Evolutionary conservation across 768 basidiomycete species (phyloP).

Genomic region (Panellus pusillus): DNA sequence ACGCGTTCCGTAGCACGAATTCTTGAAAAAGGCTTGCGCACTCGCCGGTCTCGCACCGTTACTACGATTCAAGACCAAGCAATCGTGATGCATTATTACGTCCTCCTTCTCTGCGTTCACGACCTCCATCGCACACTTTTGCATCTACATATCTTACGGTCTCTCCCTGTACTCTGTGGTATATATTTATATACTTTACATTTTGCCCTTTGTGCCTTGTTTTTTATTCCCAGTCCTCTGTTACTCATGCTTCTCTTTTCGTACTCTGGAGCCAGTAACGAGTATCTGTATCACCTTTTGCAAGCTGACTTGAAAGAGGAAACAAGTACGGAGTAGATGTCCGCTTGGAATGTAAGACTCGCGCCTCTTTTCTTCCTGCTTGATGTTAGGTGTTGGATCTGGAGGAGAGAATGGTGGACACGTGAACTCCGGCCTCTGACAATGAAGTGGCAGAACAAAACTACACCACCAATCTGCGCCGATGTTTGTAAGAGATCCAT

Average conservation of each 20-base stretch:
- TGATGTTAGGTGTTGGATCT: too few relatives aligned
- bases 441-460: too few relatives aligned
- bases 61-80: conserved; percentile 76
- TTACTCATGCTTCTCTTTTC: conserved; percentile 6
- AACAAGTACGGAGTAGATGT: too few relatives aligned
- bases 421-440: too few relatives aligned
- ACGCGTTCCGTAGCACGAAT: conserved; percentile 72
- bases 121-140: background rate
- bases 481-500: too few relatives aligned
- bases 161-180: conserved; percentile 12
- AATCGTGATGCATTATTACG: conserved; percentile 35
- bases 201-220: conserved; percentile 4
- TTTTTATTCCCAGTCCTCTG: conserved; percentile 15
- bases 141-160: conserved; percentile 3
- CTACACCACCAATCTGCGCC: too few relatives aligned
- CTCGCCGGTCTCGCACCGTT: conserved; percentile 82
- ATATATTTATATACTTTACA: conserved; percentile 18
- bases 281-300: conserved; percentile 21
- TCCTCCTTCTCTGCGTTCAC: background rate
- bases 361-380: too few relatives aligned
- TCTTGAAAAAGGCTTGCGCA: conserved; percentile 86
- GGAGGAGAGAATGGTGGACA: background rate
- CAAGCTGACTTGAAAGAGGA: too few relatives aligned
- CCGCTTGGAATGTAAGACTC: too few relatives aligned
- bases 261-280: conserved; percentile 22